Evolutionary conservation across 2,329 filamentous ascomycete genomes (phyloP), one percentile per base, ranked within the genome.

Genomic region (Alternaria viburni): DNA sequence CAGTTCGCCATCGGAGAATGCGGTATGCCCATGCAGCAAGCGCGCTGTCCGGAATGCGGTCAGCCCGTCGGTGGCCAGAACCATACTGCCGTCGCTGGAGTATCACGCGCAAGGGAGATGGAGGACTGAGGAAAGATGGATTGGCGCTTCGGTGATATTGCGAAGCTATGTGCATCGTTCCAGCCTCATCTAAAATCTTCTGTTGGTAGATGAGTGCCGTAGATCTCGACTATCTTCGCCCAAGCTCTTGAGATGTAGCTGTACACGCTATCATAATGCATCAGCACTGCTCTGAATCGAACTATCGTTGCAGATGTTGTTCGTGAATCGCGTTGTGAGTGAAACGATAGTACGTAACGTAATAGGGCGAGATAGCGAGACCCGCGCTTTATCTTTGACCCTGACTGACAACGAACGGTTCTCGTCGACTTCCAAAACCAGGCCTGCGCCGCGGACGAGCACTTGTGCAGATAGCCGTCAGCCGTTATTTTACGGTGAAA

Each of bases 1-100:
- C 23, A 75, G 67, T 85, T 91, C 66, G 87, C 88, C 0, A 83
- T 91, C 30, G 89, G 88, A 1, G 87, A 91, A 63, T 91, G 89
- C 69, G 89, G 89, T 2, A 87, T 88, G 83, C 87, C 89, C 0
- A 90, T 90, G 87, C 64, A 92, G 73, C 58, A 71, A 17, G 84
- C 89, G 2, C 75, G 75, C 2, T 93, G 90, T 67, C 89, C 90
- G 0, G 85, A 91, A 65, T 93, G 90, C 66, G 84, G 82, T 2
- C 82, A 82, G 2, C 64, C 76, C 0, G 83, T 92, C 28, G 89
- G 89, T 3, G 89, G 90, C 0, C 72, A 69, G 49, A 10, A 83
- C 43, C 88, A 91, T 73, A 57, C 9, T 9, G 63, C 83, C n/a
- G 84, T 80, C 0, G 79, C 73, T 13, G 89, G 89, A 3, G 87